Conservation (phyloP, 2,329 filamentous ascomycete species). For the Fusarium coicis region DNA sequence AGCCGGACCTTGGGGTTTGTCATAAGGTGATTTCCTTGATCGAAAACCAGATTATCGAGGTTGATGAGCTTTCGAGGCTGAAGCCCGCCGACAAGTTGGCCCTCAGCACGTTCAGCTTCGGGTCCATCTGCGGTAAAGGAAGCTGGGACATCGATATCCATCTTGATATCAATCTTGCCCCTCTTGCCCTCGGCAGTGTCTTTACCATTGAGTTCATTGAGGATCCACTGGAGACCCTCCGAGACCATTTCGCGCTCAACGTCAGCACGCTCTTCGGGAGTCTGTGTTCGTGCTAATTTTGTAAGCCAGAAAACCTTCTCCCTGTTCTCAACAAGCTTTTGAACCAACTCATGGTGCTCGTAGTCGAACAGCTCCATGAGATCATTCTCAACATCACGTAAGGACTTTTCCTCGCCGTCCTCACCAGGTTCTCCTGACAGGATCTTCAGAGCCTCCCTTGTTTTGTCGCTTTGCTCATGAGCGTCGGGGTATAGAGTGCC, state of each 20-base stretch:
- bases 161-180: slow-evolving; percentile 86
- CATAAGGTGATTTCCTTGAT: slow-evolving; percentile 98
- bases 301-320: slow-evolving; percentile 98
- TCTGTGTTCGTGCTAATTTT: slow-evolving; percentile 82
- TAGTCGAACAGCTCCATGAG: slow-evolving; percentile 99
- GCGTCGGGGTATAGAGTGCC: slow-evolving; percentile 89
- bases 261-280: slow-evolving; percentile 77
- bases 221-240: slow-evolving; percentile 84
- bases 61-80: slow-evolving; percentile 91
- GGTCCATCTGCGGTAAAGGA: slow-evolving; percentile 62
- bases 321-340: slow-evolving; percentile 89
- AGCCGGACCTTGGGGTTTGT: slow-evolving; percentile 97
- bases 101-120: slow-evolving; percentile 69
- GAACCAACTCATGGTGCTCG: slow-evolving; percentile 92
- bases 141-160: slow-evolving; percentile 85
- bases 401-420: slow-evolving; percentile 82
- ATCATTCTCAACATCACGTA: slow-evolving; percentile 97
- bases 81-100: slow-evolving; percentile 80
- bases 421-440: slow-evolving; percentile 80
- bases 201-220: slow-evolving; percentile 88
- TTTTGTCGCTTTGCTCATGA: slow-evolving; percentile 93
- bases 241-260: slow-evolving; percentile 93
- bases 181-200: slow-evolving; percentile 68
- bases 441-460: slow-evolving; percentile 82
- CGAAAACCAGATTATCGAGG: slow-evolving; percentile 94